A percentile compares a stretch with the other conserved stretches of the same genome.
These are phyloP conservation scores for Leccinum fibrillosum DNA, from an alignment of 768 basidiomycete genomes.

Conservation along the genomic window DNA sequence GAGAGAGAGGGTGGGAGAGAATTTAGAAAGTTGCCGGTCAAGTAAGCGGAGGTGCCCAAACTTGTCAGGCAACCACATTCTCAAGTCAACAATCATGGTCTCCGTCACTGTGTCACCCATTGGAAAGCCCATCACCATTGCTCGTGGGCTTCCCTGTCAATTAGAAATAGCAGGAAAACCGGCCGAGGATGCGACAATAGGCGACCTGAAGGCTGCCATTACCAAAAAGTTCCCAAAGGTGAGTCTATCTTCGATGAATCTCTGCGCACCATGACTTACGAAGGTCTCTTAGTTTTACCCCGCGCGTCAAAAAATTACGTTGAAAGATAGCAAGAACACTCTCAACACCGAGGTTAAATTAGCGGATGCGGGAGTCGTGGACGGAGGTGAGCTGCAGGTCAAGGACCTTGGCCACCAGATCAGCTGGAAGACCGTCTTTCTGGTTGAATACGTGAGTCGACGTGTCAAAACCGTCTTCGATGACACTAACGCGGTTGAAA, in stretches of 20 bases:
- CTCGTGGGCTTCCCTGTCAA: constrained; percentile 48
- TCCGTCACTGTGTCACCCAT: constrained; percentile 52
- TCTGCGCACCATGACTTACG: constrained; percentile 1
- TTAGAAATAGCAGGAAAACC: constrained; percentile 47
- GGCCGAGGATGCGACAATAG: constrained; percentile 51
- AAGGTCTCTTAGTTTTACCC: constrained; percentile 53
- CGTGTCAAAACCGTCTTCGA: background rate
- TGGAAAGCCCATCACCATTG: constrained; percentile 44
- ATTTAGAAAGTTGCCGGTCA: background rate
- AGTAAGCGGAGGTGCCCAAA: background rate
- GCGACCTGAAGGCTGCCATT: constrained; percentile 67
- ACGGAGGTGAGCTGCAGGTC: constrained; percentile 64
- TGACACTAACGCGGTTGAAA: constrained; percentile 29
- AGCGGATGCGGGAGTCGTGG: constrained; percentile 49
- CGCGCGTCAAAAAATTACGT: constrained; percentile 69
- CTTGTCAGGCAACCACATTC: background rate
- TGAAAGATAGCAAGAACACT: constrained; percentile 58
- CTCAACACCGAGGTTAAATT: constrained; percentile 65
- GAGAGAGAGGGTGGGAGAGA: background rate
- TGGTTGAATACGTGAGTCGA: constrained; percentile 87
- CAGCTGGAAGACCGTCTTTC: constrained; percentile 83
- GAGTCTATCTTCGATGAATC: background rate
- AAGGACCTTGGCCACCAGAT: constrained; percentile 94
- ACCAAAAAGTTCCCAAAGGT: constrained; percentile 53
- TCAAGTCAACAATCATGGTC: constrained; percentile 36